Conservation (phyloP, 1,284 basidiomycete genomes). For the Cronartium quercuum region DNA sequence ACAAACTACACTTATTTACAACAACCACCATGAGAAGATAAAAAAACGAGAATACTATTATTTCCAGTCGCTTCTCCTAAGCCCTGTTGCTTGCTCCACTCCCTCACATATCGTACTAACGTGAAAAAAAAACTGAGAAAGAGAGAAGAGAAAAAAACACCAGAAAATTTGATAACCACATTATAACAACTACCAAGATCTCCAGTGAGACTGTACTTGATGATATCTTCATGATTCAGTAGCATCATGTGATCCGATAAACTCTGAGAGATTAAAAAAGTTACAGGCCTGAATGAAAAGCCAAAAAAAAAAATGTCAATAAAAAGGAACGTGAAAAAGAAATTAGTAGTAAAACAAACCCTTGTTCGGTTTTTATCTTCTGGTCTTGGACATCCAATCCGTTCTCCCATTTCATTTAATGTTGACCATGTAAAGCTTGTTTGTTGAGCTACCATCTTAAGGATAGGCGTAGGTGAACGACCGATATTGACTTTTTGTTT, state of each 20-base stretch:
- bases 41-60: too few relatives aligned
- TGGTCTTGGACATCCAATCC: conserved; percentile 41
- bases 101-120: neutral
- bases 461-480: conserved; percentile 42
- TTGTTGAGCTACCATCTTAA: conserved; percentile 42
- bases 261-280: conserved; percentile 28
- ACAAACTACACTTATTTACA: too few relatives aligned
- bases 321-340: neutral
- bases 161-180: neutral
- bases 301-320: neutral
- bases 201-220: neutral
- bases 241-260: conserved; percentile 17
- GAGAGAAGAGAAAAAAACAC: neutral
- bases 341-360: conserved; percentile 3
- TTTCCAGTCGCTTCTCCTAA: too few relatives aligned
- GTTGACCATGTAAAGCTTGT: conserved; percentile 42
- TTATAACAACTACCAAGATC: too few relatives aligned
- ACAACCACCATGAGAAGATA: too few relatives aligned
- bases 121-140: neutral
- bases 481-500: conserved; percentile 1
- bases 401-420: conserved; percentile 41
- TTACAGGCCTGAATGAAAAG: conserved; percentile 10
- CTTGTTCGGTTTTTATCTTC: conserved; percentile 28
- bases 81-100: too few relatives aligned
- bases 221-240: neutral